Conservation (phyloP, 768 basidiomycete genomes). For the Symmetrospora coprosmae region DNA sequence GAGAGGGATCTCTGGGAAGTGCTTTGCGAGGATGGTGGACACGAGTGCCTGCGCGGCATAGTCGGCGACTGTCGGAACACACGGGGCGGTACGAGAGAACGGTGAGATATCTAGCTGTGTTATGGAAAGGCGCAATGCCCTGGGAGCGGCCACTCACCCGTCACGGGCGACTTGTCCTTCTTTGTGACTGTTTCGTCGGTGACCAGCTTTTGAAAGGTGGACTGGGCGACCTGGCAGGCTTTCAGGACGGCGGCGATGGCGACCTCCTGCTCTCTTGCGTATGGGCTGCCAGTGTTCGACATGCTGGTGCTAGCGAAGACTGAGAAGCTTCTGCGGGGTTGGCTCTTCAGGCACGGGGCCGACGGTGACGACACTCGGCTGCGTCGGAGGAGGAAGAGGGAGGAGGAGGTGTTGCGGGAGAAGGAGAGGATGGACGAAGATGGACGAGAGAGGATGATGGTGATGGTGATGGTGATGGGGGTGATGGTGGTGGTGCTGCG, state of each 20-base stretch:
- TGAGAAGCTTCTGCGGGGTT: too few relatives aligned
- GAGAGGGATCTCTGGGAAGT: constrained; percentile 74
- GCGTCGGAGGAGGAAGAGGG: too few relatives aligned
- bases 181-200: constrained; percentile 69
- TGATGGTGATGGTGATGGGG: too few relatives aligned
- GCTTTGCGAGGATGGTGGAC: constrained; percentile 56
- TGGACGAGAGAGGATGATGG: too few relatives aligned
- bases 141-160: constrained; percentile 44
- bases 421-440: too few relatives aligned
- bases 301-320: too few relatives aligned
- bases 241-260: constrained; percentile 75
- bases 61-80: constrained; percentile 56
- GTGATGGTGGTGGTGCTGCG: too few relatives aligned
- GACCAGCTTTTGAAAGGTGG: constrained; percentile 72
- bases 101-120: neutral
- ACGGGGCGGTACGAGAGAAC: neutral
- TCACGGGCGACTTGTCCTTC: constrained; percentile 81
- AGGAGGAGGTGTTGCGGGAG: too few relatives aligned
- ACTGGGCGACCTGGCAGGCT: constrained; percentile 66
- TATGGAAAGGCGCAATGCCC: neutral
- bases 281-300: too few relatives aligned
- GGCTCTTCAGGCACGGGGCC: too few relatives aligned
- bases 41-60: constrained; percentile 87
- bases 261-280: constrained; percentile 56
- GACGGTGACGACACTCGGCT: too few relatives aligned